Percentiles rank a stretch among this genome's conserved stretches.
Evolutionary conservation across 2,329 filamentous ascomycete species (phyloP).

Genomic region (Exophiala bonariae): DNA sequence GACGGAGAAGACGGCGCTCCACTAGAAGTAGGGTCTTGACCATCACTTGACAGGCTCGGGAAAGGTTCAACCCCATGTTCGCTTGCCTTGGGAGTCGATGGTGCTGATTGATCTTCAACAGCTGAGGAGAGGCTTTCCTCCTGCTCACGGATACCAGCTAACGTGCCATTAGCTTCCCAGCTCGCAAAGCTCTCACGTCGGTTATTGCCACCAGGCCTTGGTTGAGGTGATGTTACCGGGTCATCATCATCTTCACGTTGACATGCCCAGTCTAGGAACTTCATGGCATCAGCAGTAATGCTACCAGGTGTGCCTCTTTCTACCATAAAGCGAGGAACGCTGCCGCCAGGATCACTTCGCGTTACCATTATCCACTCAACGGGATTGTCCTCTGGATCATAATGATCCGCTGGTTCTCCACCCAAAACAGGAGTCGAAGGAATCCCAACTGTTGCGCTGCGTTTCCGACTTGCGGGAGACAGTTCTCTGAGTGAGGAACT

Average conservation of each 20-base stretch:
- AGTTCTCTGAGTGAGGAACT: slow-evolving; percentile 14
- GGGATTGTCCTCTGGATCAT: slow-evolving; percentile 59
- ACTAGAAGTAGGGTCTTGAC: too few relatives aligned
- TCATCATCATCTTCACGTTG: slow-evolving; percentile 48
- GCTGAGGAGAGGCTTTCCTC: slow-evolving; percentile 11
- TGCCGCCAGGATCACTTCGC: slow-evolving; percentile 82
- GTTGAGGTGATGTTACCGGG: slow-evolving; percentile 22
- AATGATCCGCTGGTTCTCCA: slow-evolving; percentile 11
- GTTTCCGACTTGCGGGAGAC: slow-evolving; percentile 18
- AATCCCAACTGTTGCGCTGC: slow-evolving; percentile 22
- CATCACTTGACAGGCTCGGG: neutral
- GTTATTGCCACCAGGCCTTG: slow-evolving; percentile 7
- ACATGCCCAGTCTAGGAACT: slow-evolving; percentile 78
- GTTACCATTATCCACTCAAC: slow-evolving; percentile 95
- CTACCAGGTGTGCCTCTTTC: slow-evolving; percentile 81
- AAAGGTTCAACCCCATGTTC: slow-evolving; percentile 4
- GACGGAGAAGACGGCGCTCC: slow-evolving; percentile 4
- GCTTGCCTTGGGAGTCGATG: slow-evolving; percentile 11
- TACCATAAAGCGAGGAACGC: slow-evolving; percentile 86
- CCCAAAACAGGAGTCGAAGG: slow-evolving; percentile 3
- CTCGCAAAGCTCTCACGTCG: slow-evolving; percentile 27
- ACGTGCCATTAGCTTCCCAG: slow-evolving; percentile 29
- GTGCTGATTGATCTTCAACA: slow-evolving; percentile 8
- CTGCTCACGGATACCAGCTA: slow-evolving; percentile 27
- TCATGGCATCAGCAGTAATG: slow-evolving; percentile 75